These are phyloP conservation scores for Rhodotorula paludigena DNA, from an alignment of 768 basidiomycete species.

Conservation along the genomic window DNA sequence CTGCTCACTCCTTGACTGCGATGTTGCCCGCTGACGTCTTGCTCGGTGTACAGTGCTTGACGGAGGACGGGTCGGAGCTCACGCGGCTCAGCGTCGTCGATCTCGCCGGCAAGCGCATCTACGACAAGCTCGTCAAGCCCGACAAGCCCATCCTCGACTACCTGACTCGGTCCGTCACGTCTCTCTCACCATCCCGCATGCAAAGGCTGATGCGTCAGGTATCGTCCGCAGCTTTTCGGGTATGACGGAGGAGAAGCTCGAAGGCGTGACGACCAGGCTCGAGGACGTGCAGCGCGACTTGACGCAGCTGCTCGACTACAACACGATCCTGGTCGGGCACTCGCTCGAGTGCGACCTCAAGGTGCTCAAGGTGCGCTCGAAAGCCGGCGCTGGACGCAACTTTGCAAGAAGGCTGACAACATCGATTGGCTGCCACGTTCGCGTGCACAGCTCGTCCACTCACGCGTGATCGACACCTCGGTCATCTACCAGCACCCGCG, in stretches of 20 bases:
- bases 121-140: slow-evolving; percentile 86
- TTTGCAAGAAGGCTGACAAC: too few relatives aligned
- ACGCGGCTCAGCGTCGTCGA: slow-evolving; percentile 81
- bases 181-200: background rate
- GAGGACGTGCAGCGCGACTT: slow-evolving; percentile 69
- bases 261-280: slow-evolving; percentile 68
- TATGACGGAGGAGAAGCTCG: slow-evolving; percentile 71
- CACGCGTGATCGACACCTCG: slow-evolving; percentile 85
- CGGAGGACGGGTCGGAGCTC: slow-evolving; percentile 82
- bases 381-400: too few relatives aligned
- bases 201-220: background rate
- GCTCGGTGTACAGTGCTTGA: slow-evolving; percentile 62
- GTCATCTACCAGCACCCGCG: slow-evolving; percentile 86
- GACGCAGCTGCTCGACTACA: slow-evolving; percentile 51
- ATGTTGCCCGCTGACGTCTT: background rate
- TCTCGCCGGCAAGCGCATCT: slow-evolving; percentile 67
- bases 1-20: too few relatives aligned
- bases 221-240: slow-evolving; percentile 70
- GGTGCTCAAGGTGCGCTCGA: slow-evolving; percentile 59
- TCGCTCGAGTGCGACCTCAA: slow-evolving; percentile 91
- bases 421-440: too few relatives aligned
- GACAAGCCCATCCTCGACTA: slow-evolving; percentile 79
- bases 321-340: slow-evolving; percentile 80
- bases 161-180: slow-evolving; percentile 65
- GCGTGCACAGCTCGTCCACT: slow-evolving; percentile 59